Evolutionary conservation across 768 basidiomycete genomes (phyloP), one percentile per base, ranked within the genome.

Genomic region (Paxillus involutus): DNA sequence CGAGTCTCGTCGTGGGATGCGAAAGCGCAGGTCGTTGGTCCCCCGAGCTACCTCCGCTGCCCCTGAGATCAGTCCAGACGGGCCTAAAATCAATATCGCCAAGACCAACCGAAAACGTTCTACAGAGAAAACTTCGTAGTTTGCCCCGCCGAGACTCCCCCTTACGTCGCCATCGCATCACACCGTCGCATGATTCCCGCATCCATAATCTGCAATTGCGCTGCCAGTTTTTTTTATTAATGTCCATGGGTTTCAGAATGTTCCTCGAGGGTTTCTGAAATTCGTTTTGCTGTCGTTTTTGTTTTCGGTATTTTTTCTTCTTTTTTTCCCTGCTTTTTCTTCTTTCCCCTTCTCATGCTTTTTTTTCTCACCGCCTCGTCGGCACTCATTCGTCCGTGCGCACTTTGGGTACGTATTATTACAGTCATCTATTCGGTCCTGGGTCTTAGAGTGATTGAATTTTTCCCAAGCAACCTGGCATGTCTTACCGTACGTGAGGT

Each of bases 1-100:
- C 6, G 85, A 86, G 67, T 88, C 86, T 60, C 77, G 85, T 35
- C 78, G 88, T 16, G 88, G 88, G 10, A 82, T 86, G 78, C 77
- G 84, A 47, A 73, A 72, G 62, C 69, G 73, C 68, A 43, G 61
- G 66, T 68, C 72, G 72, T 63, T 72, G 37, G 36, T 72, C 33
- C 71, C 69, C 16, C 66, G 71, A 19, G 62, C 59, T 17, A 59
- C 62, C 4, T 71, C 68, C 14, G 24, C 63, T 2, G 40, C 59
- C 6, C 66, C 70, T 37, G 69, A 69, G n/a, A 53, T 54, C 42
- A 68, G 53, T 41, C 10, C 55, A 50, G 66, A 59, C 3, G 57
- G 68, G 29, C 51, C 70, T 17, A 63, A 64, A 57, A 61, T 62
- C 29, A 61, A 56, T 14, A 7, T 55, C 3, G 44, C 51, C 52